Evolutionary conservation across 345 rosid genomes (phyloP).

Genomic region (Eucalyptus virginea): DNA sequence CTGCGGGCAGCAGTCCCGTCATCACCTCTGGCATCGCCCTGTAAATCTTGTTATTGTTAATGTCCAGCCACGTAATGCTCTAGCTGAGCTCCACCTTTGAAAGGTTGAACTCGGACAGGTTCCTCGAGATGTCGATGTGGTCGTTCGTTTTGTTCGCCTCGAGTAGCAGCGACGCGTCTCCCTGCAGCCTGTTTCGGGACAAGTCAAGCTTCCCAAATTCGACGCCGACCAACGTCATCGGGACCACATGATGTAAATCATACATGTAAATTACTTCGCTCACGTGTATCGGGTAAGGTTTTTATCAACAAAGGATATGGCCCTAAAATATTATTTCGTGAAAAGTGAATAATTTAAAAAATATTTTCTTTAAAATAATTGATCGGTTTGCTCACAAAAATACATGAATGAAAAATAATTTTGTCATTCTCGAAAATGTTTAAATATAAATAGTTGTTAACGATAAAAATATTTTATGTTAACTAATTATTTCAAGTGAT

Average conservation of each 20-base stretch:
- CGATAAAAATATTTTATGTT: no score
- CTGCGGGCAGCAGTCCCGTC: background rate
- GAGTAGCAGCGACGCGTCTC: conserved; percentile 50
- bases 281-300: no score
- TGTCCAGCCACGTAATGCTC: conserved; percentile 26
- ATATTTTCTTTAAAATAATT: no score
- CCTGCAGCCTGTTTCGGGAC: conserved; percentile 46
- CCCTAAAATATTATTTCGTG: no score
- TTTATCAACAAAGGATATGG: no score
- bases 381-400: no score
- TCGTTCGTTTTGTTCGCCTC: conserved; percentile 34
- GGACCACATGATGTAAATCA: conserved; percentile 3
- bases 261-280: no score
- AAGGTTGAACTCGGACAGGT: conserved; percentile 39
- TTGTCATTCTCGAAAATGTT: no score
- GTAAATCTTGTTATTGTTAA: conserved; percentile 50
- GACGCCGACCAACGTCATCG: conserved; percentile 23
- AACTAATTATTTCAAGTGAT: fast-evolving
- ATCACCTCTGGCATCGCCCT: background rate
- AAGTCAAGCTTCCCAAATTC: conserved; percentile 31
- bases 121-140: conserved; percentile 35
- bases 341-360: no score
- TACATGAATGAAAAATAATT: no score
- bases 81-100: conserved; percentile 27
- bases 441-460: no score